Evolutionary conservation across 1,139 yeast species (phyloP).

Genomic region (Geotrichum histeridarum): DNA sequence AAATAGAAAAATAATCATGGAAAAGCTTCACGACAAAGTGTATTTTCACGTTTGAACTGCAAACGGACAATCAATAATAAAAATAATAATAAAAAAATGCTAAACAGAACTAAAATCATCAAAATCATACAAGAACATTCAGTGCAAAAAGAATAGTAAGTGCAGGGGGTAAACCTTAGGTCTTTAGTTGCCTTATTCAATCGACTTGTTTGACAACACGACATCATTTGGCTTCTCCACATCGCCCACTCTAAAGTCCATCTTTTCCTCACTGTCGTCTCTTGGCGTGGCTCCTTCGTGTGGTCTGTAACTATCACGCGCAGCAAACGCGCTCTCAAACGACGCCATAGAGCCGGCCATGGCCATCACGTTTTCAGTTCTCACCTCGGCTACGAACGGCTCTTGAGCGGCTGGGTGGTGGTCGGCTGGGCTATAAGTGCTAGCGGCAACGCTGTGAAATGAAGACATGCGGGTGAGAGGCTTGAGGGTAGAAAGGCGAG

Average conservation of each 20-base stretch:
- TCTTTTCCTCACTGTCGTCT: background rate
- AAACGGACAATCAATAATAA: background rate
- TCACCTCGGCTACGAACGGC: background rate
- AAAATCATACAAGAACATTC: background rate
- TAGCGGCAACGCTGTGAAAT: background rate
- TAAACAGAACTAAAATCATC: background rate
- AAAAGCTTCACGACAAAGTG: no score
- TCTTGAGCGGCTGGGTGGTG: background rate
- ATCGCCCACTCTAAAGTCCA: conserved; percentile 4
- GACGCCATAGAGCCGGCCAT: conserved; percentile 2
- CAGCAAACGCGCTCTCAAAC: background rate
- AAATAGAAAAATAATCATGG: no score
- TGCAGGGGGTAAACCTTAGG: no score
- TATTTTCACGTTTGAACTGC: background rate
- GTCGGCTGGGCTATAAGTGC: background rate
- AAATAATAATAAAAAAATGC: background rate
- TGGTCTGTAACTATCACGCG: background rate
- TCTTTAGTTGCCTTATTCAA: background rate
- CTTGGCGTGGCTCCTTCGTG: background rate
- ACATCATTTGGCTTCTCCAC: conserved; percentile 8
- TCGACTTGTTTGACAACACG: conserved; percentile 7
- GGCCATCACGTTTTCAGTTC: conserved; percentile 1
- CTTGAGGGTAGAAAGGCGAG: background rate
- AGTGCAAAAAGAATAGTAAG: background rate
- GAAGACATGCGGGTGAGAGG: background rate